These are phyloP conservation scores for Symmetrospora coprosmae DNA, from an alignment of 768 basidiomycete species.

Conservation along the genomic window DNA sequence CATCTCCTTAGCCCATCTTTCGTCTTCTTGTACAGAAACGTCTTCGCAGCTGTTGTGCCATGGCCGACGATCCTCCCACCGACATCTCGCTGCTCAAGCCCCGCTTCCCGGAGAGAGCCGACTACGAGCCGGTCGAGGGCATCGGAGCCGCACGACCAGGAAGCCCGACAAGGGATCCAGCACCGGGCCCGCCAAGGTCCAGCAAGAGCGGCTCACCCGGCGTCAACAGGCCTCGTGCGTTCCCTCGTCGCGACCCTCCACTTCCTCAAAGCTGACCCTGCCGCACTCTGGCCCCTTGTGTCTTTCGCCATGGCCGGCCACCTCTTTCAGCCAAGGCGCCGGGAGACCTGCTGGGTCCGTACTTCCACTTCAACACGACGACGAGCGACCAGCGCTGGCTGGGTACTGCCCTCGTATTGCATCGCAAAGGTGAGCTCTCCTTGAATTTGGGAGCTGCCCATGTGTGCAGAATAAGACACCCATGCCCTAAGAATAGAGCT, in stretches of 20 bases:
- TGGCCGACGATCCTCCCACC: background rate
- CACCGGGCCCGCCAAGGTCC: background rate
- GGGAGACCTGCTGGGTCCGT: conserved; percentile 12
- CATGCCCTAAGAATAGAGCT: background rate
- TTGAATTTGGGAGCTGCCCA: background rate
- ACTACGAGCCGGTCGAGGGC: conserved; percentile 3
- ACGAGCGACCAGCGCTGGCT: background rate
- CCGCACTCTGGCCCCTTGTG: background rate
- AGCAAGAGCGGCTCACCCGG: conserved; percentile 15
- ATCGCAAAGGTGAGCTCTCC: background rate
- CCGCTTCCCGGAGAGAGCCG: background rate
- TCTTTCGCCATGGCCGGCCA: background rate
- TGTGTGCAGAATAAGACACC: background rate
- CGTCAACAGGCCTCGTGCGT: conserved; percentile 14
- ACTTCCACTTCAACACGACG: conserved; percentile 19
- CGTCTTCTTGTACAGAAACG: no score
- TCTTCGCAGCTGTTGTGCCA: no score
- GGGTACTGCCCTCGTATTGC: conserved; percentile 14
- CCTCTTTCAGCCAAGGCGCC: conserved; percentile 5
- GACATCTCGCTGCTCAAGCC: conserved; percentile 13
- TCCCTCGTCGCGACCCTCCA: background rate
- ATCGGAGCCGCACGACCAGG: background rate
- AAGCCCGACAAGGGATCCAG: background rate
- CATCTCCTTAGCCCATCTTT: no score
- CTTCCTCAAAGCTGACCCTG: background rate